Evolutionary conservation across 768 basidiomycete genomes (phyloP), one percentile per base, ranked within the genome.

Genomic region (Hysterangium stoloniferum): DNA sequence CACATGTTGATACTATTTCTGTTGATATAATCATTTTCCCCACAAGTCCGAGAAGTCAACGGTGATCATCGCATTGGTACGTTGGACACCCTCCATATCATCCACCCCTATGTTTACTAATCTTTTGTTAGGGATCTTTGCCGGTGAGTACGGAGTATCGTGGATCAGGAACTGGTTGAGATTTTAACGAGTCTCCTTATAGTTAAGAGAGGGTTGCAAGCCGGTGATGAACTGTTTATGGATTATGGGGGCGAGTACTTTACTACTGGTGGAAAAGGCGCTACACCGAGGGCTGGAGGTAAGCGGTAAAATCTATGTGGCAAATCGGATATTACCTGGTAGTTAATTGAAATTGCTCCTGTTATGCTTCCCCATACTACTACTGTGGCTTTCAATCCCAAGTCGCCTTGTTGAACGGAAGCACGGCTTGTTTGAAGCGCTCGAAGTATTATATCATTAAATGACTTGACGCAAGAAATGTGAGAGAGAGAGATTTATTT

Each of bases 61-160:
- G 82, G 80, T 2, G 79, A 84, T 50, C 78, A 82, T 45, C 73
- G 83, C 13, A 81, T 86, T 47, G 82, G 49, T 51, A 41, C 12
- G 37, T 32, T 36, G 35, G 17, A 24, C 19, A 15, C 37, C 17
- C 33, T 27, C 37, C n/a, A 9, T 6, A 11, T 38, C 17, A 19
- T 35, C 37, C 13, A 35, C 33, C 27, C 19, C 20, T 28, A 11
- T 35, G 3, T 15, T 20, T 17, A n/a, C 25, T 17, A 17, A 42
- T 51, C 19, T 12, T 20, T 41, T 41, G 40, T 13, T 51, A 40
- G 37, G 77, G 2, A 66, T 88, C 3, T 80, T 68, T 49, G 76
- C 82, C 2, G 52, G 82, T 82, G 52, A 64, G 75, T 63, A 4
- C 29, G 36, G 13, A 28, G 19, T 38, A 11, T 13, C 11, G 33